Conservation (phyloP, 2,329 filamentous ascomycete species). For the Aspergillus chevalieri region DNA sequence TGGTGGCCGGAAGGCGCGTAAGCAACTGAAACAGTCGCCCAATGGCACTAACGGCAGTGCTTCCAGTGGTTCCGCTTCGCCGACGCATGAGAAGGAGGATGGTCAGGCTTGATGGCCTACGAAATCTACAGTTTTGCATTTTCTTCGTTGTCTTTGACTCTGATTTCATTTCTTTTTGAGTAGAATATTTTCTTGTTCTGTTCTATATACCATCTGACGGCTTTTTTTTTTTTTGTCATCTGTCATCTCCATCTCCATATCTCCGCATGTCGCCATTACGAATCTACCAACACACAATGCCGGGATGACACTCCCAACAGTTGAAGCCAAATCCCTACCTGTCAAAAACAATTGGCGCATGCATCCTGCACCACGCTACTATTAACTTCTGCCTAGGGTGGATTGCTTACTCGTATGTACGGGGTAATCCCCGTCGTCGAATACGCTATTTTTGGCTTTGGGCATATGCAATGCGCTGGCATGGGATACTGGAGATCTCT, state of each 20-base stretch:
- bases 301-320: too few species aligned
- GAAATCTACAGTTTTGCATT: constrained; percentile 1
- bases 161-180: background rate
- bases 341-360: too few species aligned
- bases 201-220: constrained; percentile 2
- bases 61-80: constrained; percentile 6
- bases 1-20: constrained; percentile 33
- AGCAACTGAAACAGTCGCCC: constrained; percentile 19
- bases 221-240: background rate
- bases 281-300: too few species aligned
- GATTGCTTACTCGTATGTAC: too few species aligned
- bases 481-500: background rate
- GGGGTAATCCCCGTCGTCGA: background rate
- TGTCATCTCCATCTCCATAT: background rate
- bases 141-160: background rate
- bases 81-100: constrained; percentile 12
- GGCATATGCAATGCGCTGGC: background rate
- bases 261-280: background rate
- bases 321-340: too few species aligned
- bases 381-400: too few species aligned
- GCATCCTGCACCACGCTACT: too few species aligned
- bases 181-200: background rate
- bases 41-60: constrained; percentile 4
- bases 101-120: background rate
- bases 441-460: background rate